Conservation (phyloP, 768 basidiomycete genomes). For the Tubosaeta sp. region DNA sequence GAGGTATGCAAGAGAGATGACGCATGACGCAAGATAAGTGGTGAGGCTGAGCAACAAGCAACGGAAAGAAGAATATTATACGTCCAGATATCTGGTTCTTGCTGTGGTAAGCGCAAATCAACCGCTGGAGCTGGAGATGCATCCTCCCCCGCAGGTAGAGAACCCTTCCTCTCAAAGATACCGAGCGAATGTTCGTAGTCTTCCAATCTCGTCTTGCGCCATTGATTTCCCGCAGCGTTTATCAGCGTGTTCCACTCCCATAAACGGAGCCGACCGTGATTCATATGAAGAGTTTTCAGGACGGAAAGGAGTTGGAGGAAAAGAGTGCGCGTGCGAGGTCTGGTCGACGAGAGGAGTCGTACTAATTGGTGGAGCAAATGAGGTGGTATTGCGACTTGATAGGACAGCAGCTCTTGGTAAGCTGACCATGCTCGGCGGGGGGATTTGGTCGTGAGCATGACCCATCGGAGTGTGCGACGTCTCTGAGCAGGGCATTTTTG, state of each 20-base stretch:
- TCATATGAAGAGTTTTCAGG: slow-evolving; percentile 49
- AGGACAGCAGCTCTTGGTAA: slow-evolving; percentile 34
- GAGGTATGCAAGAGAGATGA: slow-evolving; percentile 50
- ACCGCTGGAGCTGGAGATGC: slow-evolving; percentile 6
- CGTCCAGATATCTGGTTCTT: slow-evolving; percentile 60
- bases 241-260: slow-evolving; percentile 79
- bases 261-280: slow-evolving; percentile 50
- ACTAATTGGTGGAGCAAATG: slow-evolving; percentile 57
- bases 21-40: slow-evolving; percentile 46
- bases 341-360: slow-evolving; percentile 50
- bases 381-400: slow-evolving; percentile 25
- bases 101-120: neutral
- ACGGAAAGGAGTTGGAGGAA: slow-evolving; percentile 71
- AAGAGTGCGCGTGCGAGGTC: slow-evolving; percentile 53
- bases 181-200: slow-evolving; percentile 60
- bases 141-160: slow-evolving; percentile 20
- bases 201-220: slow-evolving; percentile 50
- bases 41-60: slow-evolving; percentile 50
- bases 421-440: slow-evolving; percentile 40
- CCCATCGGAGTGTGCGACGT: slow-evolving; percentile 25
- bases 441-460: slow-evolving; percentile 33
- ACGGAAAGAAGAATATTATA: slow-evolving; percentile 64
- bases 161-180: slow-evolving; percentile 59
- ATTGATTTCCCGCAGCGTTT: slow-evolving; percentile 61
- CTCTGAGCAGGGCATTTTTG: slow-evolving; percentile 17